Conservation (phyloP, 345 rosid species). For the Boechera retrofracta region DNA sequence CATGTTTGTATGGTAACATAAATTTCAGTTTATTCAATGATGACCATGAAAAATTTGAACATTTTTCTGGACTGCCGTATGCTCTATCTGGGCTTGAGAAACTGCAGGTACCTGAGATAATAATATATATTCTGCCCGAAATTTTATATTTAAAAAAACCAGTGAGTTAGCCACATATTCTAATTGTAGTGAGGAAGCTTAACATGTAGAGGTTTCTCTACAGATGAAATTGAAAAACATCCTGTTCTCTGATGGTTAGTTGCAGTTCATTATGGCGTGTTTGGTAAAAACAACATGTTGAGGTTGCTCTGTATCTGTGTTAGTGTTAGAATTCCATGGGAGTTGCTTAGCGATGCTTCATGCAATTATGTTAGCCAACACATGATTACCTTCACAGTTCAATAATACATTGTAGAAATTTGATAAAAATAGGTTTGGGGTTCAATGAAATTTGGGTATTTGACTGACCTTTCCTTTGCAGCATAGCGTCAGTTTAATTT, state of each 20-base stretch:
- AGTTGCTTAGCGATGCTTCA: neutral
- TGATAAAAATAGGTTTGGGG: neutral
- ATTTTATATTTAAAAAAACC: neutral
- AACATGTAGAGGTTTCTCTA: neutral
- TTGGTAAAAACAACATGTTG: neutral
- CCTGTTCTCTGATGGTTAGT: neutral
- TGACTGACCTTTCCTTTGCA: neutral
- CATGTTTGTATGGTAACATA: neutral
- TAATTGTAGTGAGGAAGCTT: neutral
- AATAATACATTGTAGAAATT: neutral
- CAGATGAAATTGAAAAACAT: neutral
- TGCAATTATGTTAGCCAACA: neutral
- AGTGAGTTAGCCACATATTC: constrained; percentile 7
- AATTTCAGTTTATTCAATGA: neutral
- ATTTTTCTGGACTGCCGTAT: neutral
- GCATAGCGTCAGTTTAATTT: neutral
- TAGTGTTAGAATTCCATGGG: neutral
- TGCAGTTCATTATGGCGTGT: neutral
- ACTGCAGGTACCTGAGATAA: neutral
- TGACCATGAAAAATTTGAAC: neutral
- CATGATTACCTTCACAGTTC: neutral
- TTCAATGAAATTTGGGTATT: neutral
- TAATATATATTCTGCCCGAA: neutral
- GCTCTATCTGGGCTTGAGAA: neutral
- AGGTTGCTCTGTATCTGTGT: neutral